phyloP scores from a whole-genome alignment of 2,329 filamentous ascomycete genomes.

The Fusarium sp. region DNA sequence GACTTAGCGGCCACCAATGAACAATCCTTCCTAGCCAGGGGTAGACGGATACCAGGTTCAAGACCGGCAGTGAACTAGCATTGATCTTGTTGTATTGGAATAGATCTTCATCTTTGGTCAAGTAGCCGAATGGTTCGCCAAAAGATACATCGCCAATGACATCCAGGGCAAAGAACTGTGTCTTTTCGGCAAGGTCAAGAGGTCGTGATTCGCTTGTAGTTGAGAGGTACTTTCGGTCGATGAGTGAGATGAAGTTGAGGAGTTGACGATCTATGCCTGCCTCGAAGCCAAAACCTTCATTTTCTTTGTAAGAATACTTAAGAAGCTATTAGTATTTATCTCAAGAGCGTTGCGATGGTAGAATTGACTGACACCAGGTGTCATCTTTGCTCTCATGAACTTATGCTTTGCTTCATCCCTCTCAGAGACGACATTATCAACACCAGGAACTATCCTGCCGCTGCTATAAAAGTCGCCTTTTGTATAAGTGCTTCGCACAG shows the following conservation, averaged over 20 bases:
- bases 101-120: conserved; percentile 58
- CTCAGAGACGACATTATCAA: conserved; percentile 61
- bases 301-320: conserved; percentile 61
- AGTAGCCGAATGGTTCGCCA: conserved; percentile 60
- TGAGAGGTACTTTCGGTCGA: conserved; percentile 57
- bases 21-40: conserved; percentile 48
- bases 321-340: neutral
- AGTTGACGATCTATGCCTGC: conserved; percentile 51
- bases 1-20: conserved; percentile 48
- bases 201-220: conserved; percentile 44
- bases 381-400: conserved; percentile 54
- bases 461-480: conserved; percentile 56
- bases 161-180: conserved; percentile 62
- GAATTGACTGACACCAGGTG: conserved; percentile 49
- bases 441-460: conserved; percentile 60
- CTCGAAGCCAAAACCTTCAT: conserved; percentile 53
- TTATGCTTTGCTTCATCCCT: conserved; percentile 58
- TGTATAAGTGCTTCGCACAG: conserved; percentile 48
- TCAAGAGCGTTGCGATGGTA: neutral
- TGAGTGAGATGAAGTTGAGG: conserved; percentile 52
- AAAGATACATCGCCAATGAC: conserved; percentile 62
- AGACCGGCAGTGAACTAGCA: conserved; percentile 49
- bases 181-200: conserved; percentile 59
- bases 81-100: conserved; percentile 55
- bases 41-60: conserved; percentile 49